Base-by-base conservation (phyloP, 2,329 filamentous ascomycete genomes). In the Epichloe bromicola region DNA sequence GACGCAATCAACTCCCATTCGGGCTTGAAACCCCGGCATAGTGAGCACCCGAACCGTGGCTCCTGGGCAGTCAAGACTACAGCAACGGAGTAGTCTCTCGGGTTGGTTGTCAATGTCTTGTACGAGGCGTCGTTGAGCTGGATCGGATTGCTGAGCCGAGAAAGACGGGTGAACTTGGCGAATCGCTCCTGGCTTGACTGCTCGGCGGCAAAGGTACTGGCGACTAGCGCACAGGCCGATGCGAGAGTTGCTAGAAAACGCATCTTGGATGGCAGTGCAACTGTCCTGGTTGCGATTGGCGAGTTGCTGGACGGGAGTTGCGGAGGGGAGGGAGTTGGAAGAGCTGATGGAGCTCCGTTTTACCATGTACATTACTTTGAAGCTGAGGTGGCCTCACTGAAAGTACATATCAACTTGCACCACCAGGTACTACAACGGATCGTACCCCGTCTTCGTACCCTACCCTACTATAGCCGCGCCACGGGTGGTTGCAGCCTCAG, bases 1-100 rank as follows among this genome's bases (percentile, higher is more conserved):
- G 82, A 86, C 50, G 80, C 80, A 50, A 98, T 71, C 50, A 97
- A 68, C 51, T 94, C 86, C 86, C 89, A 98, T 70, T 98, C 93
- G 1, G 90, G 85, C 66, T 95, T 86, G 67, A 98, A 95, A 49
- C 95, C 88, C 49, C 82, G 79, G 68, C 93, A 98, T 46, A 97
- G 74, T 57, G 82, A 74, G 66, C 93, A 98, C 54, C 86, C 87
- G 64, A 87, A 96, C 53, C 88, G 80, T 34, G 82, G 63, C 58
- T 95, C 90, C 61, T 90, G 70, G 38, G 93, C 93, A 1, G 93
- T 98, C 57, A 98, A 73, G 14, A 98, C 78, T 3, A 98, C 78
- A 2, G 83, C 84, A 30, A 86, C 78, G 39, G 82, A 82, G 67
- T 96, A 95, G 69, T 98, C 86, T 58, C 93, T 82, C 12, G 90